A percentile compares a stretch with the other conserved stretches of the same genome.
Evolutionary conservation across 176 grass and related monocot genomes (phyloP).

Genomic region (Triticum urartu): DNA sequence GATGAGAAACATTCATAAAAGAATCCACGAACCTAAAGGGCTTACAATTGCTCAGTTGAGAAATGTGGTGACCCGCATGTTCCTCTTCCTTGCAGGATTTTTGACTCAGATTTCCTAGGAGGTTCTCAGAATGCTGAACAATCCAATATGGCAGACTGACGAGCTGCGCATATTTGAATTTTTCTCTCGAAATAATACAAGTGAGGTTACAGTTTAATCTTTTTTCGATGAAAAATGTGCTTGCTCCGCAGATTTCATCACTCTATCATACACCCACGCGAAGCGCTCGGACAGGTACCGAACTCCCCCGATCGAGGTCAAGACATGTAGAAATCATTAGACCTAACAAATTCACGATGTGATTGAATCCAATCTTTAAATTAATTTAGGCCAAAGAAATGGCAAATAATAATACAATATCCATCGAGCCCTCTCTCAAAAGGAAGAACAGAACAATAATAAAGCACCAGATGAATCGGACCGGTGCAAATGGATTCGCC

Average conservation of each 20-base stretch:
- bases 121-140: too few species aligned
- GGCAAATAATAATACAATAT: conserved; percentile 39
- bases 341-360: background rate
- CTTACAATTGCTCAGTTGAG: too few species aligned
- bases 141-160: too few species aligned
- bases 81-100: too few species aligned
- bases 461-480: conserved; percentile 5
- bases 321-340: background rate
- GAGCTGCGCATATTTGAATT: too few species aligned
- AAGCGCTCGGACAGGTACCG: background rate
- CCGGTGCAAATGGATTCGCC: conserved; percentile 29
- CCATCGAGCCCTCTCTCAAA: conserved; percentile 16
- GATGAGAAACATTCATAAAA: too few species aligned
- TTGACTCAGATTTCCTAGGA: too few species aligned
- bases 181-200: background rate
- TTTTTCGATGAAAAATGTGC: background rate
- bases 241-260: background rate
- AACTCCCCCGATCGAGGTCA: background rate
- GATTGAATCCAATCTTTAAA: conserved; percentile 26
- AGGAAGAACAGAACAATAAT: conserved; percentile 22
- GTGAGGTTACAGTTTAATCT: background rate
- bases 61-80: too few species aligned
- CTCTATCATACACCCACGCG: background rate
- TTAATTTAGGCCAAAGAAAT: conserved; percentile 41
- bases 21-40: too few species aligned